These are phyloP conservation scores for Phytophthora cryptogea DNA, from an alignment of 352 stramenopile genomes.

Conservation along the genomic window DNA sequence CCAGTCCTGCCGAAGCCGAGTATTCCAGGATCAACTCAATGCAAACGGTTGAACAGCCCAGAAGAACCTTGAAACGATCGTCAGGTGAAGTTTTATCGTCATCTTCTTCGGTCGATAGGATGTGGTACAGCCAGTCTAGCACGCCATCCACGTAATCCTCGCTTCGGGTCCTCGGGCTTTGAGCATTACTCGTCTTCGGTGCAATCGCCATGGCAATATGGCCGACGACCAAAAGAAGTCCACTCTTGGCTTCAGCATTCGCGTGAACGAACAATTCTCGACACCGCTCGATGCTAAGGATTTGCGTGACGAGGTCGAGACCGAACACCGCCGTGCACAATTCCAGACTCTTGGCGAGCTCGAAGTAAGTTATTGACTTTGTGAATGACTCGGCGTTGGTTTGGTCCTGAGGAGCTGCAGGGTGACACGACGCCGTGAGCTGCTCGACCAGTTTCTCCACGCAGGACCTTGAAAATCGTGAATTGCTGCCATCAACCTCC, in stretches of 20 bases:
- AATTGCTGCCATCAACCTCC: constrained; percentile 12
- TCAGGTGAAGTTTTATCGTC: constrained; percentile 14
- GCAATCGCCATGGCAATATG: constrained; percentile 19
- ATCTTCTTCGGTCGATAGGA: constrained; percentile 14
- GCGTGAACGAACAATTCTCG: constrained; percentile 21
- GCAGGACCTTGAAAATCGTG: constrained; percentile 6
- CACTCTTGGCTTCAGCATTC: constrained; percentile 7
- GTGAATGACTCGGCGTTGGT: neutral
- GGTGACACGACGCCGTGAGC: constrained; percentile 3
- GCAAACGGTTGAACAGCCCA: constrained; percentile 18
- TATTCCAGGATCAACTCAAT: constrained; percentile 29
- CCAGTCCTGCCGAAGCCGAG: constrained; percentile 1
- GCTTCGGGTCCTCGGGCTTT: neutral
- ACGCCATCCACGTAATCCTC: constrained; percentile 24
- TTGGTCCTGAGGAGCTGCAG: neutral
- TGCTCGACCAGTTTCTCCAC: constrained; percentile 14
- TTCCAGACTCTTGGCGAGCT: constrained; percentile 35
- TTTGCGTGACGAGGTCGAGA: constrained; percentile 7
- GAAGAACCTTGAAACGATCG: constrained; percentile 15
- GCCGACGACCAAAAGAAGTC: constrained; percentile 15
- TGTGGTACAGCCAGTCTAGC: constrained; percentile 26
- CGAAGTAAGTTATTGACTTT: constrained; percentile 15
- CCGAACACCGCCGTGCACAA: constrained; percentile 27
- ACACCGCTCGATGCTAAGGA: constrained; percentile 29
- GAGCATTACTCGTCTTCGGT: constrained; percentile 4